These are phyloP conservation scores for Micractinium sp. DNA, from an alignment of 139 green algal species.

Conservation along the genomic window DNA sequence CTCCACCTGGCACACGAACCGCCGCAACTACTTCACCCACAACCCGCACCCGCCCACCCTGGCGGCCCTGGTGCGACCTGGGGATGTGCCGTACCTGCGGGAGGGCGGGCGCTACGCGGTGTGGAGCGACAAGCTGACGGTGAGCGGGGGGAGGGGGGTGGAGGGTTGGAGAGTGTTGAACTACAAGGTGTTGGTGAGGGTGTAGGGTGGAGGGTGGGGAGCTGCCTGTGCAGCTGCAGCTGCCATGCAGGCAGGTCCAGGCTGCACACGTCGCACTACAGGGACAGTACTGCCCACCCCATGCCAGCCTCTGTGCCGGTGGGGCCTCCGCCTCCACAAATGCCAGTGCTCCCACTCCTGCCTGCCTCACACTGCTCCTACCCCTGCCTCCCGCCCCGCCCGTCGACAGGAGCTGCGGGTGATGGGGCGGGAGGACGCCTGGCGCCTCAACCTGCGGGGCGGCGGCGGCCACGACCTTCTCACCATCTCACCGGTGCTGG, in stretches of 20 bases:
- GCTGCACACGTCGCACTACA: too few relatives aligned
- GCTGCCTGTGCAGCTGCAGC: too few relatives aligned
- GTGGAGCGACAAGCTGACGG: constrained; percentile 42
- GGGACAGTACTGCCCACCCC: too few relatives aligned
- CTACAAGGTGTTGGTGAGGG: too few relatives aligned
- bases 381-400: not conserved
- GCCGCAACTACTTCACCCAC: constrained; percentile 25
- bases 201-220: too few relatives aligned
- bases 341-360: not conserved
- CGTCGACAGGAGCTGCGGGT: constrained; percentile 11
- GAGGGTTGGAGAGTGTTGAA: not conserved
- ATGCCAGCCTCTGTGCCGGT: too few relatives aligned
- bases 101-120: constrained; percentile 29
- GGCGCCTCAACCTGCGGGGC: not conserved
- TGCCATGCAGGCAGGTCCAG: too few relatives aligned
- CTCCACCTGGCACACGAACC: constrained; percentile 2
- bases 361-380: not conserved
- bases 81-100: constrained; percentile 59
- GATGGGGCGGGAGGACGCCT: not conserved
- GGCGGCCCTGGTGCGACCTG: constrained; percentile 22
- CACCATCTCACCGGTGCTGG: constrained; percentile 48
- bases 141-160: not conserved
- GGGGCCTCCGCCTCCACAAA: too few relatives aligned
- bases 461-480: constrained; percentile 41
- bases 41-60: constrained; percentile 19